phyloP scores from a whole-genome alignment of 2,329 filamentous ascomycete species.

The Microsporum ferrugineum region DNA sequence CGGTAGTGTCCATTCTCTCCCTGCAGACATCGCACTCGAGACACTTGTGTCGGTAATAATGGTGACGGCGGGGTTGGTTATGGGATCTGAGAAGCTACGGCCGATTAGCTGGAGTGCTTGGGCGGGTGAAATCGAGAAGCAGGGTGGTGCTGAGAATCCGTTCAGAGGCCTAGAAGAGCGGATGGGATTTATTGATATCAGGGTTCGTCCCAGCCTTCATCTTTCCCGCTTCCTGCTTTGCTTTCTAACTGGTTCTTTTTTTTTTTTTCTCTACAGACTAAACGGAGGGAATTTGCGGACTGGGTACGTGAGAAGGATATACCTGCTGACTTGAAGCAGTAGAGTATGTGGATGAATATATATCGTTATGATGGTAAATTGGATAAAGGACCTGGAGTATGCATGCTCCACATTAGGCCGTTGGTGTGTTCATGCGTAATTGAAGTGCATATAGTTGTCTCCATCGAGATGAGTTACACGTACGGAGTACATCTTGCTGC shows the following conservation, averaged over 20 bases:
- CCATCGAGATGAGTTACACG: background rate
- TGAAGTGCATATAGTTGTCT: background rate
- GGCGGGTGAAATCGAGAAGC: conserved; percentile 60
- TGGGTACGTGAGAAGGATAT: conserved; percentile 48
- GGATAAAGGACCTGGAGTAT: background rate
- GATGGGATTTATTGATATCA: conserved; percentile 77
- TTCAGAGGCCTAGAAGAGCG: conserved; percentile 69
- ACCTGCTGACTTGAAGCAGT: background rate
- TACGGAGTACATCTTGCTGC: background rate
- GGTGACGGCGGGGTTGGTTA: conserved; percentile 73
- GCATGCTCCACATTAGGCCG: too few relatives aligned
- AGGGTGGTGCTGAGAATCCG: conserved; percentile 60
- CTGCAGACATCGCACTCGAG: conserved; percentile 78
- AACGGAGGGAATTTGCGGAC: conserved; percentile 65
- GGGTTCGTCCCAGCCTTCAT: conserved; percentile 41
- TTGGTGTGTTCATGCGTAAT: background rate
- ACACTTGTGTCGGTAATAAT: conserved; percentile 67
- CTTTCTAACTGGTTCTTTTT: background rate
- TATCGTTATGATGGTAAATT: background rate
- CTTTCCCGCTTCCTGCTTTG: background rate
- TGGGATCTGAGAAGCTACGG: conserved; percentile 63
- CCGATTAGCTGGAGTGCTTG: conserved; percentile 79
- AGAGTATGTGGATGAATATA: background rate
- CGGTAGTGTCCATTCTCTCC: conserved; percentile 51
- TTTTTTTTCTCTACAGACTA: conserved; percentile 28